Evolutionary conservation across 768 basidiomycete genomes (phyloP).

Genomic region (Psilocybe tampanensis): DNA sequence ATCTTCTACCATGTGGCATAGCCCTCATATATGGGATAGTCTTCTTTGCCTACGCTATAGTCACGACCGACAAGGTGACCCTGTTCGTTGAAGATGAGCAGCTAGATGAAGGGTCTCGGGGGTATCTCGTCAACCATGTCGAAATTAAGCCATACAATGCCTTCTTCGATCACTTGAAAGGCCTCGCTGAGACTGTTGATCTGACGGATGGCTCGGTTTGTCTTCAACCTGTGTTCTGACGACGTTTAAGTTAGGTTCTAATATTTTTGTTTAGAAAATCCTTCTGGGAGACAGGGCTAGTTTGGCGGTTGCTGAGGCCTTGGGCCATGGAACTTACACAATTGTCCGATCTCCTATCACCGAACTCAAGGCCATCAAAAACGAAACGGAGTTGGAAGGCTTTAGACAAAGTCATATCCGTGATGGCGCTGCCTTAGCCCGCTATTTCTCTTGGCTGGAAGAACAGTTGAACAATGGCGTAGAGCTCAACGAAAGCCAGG

Average conservation of each 20-base stretch:
- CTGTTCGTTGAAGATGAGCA: conserved; percentile 71
- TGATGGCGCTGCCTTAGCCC: conserved; percentile 84
- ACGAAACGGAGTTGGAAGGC: conserved; percentile 79
- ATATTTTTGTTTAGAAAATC: conserved; percentile 52
- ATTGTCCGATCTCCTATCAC: conserved; percentile 74
- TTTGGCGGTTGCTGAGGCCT: conserved; percentile 78
- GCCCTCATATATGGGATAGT: conserved; percentile 43
- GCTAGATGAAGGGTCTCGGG: conserved; percentile 42
- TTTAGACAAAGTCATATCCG: conserved; percentile 89
- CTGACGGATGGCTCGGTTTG: conserved; percentile 34
- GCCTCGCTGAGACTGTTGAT: conserved; percentile 39
- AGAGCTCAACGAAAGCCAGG: conserved; percentile 77
- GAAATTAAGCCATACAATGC: conserved; percentile 69
- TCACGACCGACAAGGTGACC: conserved; percentile 58
- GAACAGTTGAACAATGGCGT: conserved; percentile 68
- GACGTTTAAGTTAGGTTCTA: too few species aligned
- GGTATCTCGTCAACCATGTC: conserved; percentile 59
- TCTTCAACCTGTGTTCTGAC: not conserved
- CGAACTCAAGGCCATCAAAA: conserved; percentile 82
- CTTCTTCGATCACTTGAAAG: conserved; percentile 66
- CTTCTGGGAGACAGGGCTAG: conserved; percentile 78
- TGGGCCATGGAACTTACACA: conserved; percentile 68
- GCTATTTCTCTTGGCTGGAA: conserved; percentile 96
- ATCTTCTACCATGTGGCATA: too few species aligned
- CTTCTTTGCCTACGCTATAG: conserved; percentile 89